Evolutionary conservation across 176 grass and related monocot genomes (phyloP), one percentile per base, ranked within the genome.

Genomic region (Musa troglodytarum): DNA sequence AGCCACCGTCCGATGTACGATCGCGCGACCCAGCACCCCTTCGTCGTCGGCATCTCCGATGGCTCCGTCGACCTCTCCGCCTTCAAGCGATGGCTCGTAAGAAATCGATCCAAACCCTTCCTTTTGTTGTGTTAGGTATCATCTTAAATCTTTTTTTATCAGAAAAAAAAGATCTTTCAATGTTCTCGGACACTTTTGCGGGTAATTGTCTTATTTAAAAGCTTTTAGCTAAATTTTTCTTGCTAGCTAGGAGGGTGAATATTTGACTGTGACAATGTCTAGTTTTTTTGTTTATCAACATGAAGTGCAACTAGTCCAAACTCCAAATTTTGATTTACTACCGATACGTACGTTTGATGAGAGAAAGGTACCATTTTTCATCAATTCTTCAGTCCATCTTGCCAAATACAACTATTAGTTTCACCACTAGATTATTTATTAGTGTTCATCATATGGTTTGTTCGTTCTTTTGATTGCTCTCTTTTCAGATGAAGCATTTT

Each of bases 11-110:
- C 61, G 74, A 82, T 90, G 77, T 93, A 97, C 72, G 71, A 90
- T 69, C 85, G 79, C 6, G 87, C 86, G 16, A 93, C 86, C 50
- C 88, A 88, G 74, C 93, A 93, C 75, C 86, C 83, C 0, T 97
- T 97, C 88, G 83, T 80, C 21, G 77, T 86, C 76, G 78, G 89
- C 65, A 97, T 97, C 84, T 80, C 81, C 72, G 84, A 93, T 13
- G 93, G 90, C 29, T 78, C 86, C 68, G 72, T 90, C 74, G 89
- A 92, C 26, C 10, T 85, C 69, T 50, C 87, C 72, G 76, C 85
- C 61, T 97, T 97, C 90, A 88, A 86, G 73, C 89, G 85, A 63
- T 92, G 93, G 93, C 87, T 92, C 11, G 93, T 92, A 34, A 88
- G 54, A 56, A 51, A 43, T 17, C 23, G 73, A 34, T 49, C 26